phyloP scores from a whole-genome alignment of 2,329 filamentous ascomycete genomes.

The Pseudopithomyces maydicus region DNA sequence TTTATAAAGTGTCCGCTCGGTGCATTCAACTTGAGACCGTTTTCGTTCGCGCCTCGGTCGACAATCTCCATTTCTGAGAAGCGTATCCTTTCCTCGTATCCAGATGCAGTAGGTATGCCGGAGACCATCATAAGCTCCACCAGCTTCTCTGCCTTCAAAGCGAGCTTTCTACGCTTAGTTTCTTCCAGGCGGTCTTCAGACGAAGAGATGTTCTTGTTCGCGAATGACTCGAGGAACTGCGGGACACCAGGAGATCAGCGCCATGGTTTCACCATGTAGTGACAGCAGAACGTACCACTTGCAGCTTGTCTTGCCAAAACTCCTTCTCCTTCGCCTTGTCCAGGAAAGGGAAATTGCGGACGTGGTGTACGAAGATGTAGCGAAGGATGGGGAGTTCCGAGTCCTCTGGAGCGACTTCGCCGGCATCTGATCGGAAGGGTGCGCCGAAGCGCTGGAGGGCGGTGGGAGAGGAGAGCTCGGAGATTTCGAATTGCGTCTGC shows the following conservation, averaged over 20 bases:
- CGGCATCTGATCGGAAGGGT: slow-evolving; percentile 89
- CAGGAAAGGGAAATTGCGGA: slow-evolving; percentile 96
- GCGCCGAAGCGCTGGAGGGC: slow-evolving; percentile 94
- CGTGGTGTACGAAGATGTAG: slow-evolving; percentile 97
- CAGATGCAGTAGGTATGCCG: slow-evolving; percentile 90
- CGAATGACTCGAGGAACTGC: slow-evolving; percentile 95
- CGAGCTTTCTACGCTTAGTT: slow-evolving; percentile 91
- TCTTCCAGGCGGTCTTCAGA: slow-evolving; percentile 96
- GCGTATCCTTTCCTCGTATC: slow-evolving; percentile 95
- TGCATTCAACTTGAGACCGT: slow-evolving; percentile 82
- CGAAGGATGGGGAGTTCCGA: slow-evolving; percentile 91
- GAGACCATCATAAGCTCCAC: slow-evolving; percentile 99
- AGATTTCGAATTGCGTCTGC: slow-evolving; percentile 89
- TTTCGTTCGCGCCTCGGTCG: slow-evolving; percentile 89
- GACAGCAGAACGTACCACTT: slow-evolving; percentile 69
- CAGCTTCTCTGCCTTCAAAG: slow-evolving; percentile 90
- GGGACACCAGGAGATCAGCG: slow-evolving; percentile 22
- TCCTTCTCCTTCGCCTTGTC: slow-evolving; percentile 98
- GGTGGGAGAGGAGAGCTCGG: slow-evolving; percentile 91
- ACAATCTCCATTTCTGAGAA: slow-evolving; percentile 98
- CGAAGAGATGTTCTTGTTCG: slow-evolving; percentile 94
- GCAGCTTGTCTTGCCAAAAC: slow-evolving; percentile 98
- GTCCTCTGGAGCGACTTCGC: slow-evolving; percentile 90
- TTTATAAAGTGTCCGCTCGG: slow-evolving; percentile 93
- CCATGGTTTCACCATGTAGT: slow-evolving; percentile 4